A percentile compares a stretch with the other conserved stretches of the same genome.
Conservation (phyloP, 257 asterid species). For the Solanum bulbocastanum region DNA sequence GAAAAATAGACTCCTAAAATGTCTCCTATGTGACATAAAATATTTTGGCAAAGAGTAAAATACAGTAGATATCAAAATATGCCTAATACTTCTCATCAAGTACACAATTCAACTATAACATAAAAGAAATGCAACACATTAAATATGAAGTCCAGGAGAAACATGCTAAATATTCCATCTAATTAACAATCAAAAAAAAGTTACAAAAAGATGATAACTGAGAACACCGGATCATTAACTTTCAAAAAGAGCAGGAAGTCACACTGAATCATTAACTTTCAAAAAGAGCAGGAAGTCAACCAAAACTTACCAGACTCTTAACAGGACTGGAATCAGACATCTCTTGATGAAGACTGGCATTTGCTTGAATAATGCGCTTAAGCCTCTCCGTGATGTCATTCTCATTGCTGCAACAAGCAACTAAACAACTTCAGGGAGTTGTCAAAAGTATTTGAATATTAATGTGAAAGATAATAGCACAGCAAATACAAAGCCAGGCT, state of each 20-base stretch:
- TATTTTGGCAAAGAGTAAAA: not conserved
- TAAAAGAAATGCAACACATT: not conserved
- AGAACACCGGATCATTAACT: not conserved
- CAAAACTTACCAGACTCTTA: slow-evolving; percentile 32
- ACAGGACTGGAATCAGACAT: slow-evolving; percentile 31
- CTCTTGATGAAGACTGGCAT: slow-evolving; percentile 61
- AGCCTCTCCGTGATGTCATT: slow-evolving; percentile 79
- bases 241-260: not conserved
- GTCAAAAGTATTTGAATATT: not conserved
- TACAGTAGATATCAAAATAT: not conserved
- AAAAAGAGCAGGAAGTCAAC: not conserved
- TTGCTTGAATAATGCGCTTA: slow-evolving; percentile 58
- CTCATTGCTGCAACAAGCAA: slow-evolving; percentile 70
- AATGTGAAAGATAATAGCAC: not conserved
- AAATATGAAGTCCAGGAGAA: not conserved
- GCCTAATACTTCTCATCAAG: not conserved
- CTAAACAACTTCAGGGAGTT: not conserved
- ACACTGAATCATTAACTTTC: not conserved
- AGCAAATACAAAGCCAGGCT: not conserved
- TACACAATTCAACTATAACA: not conserved
- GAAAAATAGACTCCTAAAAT: not conserved
- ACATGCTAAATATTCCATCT: not conserved
- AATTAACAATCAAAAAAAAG: not conserved
- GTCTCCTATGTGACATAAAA: not conserved
- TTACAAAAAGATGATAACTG: not conserved